Conservation (phyloP, 352 stramenopile species). For the Globisporangium echinulatum region DNA sequence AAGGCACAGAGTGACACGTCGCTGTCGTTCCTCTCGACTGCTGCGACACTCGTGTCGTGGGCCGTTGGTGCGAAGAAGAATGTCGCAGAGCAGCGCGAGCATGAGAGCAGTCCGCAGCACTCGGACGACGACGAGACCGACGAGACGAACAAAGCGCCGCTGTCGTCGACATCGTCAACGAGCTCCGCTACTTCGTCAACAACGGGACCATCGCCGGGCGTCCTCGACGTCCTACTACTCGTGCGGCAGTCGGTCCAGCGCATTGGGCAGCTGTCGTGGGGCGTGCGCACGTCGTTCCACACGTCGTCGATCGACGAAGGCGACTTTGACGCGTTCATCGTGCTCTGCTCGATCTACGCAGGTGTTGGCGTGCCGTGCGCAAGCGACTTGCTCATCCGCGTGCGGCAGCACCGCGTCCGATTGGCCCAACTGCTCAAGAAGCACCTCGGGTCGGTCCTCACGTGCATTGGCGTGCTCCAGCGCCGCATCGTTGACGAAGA, state of each 20-base stretch:
- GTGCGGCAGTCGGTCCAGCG: conserved; percentile 83
- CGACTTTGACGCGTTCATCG: conserved; percentile 80
- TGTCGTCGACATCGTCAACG: conserved; percentile 47
- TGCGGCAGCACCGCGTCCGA: conserved; percentile 62
- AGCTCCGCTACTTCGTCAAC: conserved; percentile 47
- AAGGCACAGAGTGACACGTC: conserved; percentile 6
- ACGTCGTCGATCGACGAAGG: conserved; percentile 78
- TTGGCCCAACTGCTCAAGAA: conserved; percentile 70
- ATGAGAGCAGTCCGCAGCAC: conserved; percentile 47
- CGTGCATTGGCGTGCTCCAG: conserved; percentile 68
- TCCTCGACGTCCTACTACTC: conserved; percentile 71
- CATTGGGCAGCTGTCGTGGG: conserved; percentile 79
- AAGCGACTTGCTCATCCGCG: conserved; percentile 62
- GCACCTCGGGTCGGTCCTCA: conserved; percentile 63
- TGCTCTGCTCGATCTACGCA: conserved; percentile 84
- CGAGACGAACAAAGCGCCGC: conserved; percentile 22
- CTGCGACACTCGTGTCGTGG: conserved; percentile 60
- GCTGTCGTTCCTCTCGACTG: conserved; percentile 30
- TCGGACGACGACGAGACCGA: conserved; percentile 57
- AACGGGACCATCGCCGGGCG: conserved; percentile 38
- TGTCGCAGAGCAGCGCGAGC: conserved; percentile 9
- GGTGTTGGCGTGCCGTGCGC: conserved; percentile 49
- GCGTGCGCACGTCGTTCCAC: conserved; percentile 76
- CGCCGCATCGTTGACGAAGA: conserved; percentile 67
- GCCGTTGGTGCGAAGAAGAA: conserved; percentile 46